Base-by-base conservation (phyloP, 805 yeast genomes). In the Starmerella floricola region DNA sequence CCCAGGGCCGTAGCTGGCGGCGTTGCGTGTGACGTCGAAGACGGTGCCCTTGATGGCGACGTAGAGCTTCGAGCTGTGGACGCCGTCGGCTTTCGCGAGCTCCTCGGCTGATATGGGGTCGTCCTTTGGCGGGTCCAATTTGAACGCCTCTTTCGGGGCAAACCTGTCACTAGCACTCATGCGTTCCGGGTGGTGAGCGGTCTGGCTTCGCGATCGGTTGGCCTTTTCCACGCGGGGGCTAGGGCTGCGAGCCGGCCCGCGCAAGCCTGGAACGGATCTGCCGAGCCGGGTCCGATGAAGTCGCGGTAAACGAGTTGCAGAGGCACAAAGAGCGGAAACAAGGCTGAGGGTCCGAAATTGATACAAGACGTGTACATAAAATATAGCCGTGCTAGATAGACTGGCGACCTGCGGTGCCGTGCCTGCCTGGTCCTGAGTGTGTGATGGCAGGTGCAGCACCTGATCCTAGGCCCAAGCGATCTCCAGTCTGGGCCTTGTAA, bases 11-110 rank as follows among this genome's bases (percentile, higher is more conserved):
- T 84, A 84, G 31, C 77, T 78, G 13, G 70, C 73, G 11, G 58
- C 52, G 55, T 83, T 84, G 35, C 64, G 56, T 0, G 82, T 71
- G 8, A 85, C 95, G 54, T 84, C 95, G 58, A 82, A 85, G 10
- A 85, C 74, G 2, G 67, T 68, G 17, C 94, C 91, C 47, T 77
- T 76, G 52, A 84, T 77, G 6, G 76, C 91, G 16, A 84, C 79
- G 59, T 76, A 84, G 49, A 81, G 69, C 45, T 69, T 61, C 6
- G 67, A 62, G 37, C 44, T 40, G 26, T 12, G 52, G 65, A 29
- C 51, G 61, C 76, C 76, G 49, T 73, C 72, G 46, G 62, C 73
- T 41, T 62, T 44, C 1, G 66, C 53, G 15, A 75, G 62, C 52
- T 72, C 67, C 19, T 55, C 62, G 34, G 57, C 54, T 0, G 76